Conservation (phyloP, 2,329 filamentous ascomycete species). For the Trichoderma pleuroti region DNA sequence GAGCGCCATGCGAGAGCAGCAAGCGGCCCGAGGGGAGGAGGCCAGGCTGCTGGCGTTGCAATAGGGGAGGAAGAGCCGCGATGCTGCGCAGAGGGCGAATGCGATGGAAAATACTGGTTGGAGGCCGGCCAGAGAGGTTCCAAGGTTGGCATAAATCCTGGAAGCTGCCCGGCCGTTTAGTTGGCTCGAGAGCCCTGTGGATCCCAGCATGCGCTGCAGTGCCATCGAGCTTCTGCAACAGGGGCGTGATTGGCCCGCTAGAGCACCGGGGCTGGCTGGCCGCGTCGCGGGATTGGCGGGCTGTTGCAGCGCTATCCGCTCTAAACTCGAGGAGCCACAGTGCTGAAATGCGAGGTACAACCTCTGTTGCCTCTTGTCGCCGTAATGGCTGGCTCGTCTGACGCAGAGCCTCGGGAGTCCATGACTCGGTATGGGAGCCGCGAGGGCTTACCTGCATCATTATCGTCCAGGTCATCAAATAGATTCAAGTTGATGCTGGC, state of each 20-base stretch:
- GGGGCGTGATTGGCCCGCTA: slow-evolving; percentile 9
- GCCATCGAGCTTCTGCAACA: slow-evolving; percentile 9
- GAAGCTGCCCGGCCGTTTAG: slow-evolving; percentile 15
- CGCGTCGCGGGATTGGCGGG: slow-evolving; percentile 10
- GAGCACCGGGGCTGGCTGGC: slow-evolving; percentile 4
- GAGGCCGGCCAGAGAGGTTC: not conserved
- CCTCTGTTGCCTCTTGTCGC: not conserved
- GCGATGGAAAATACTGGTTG: slow-evolving; percentile 4
- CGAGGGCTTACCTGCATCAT: not conserved
- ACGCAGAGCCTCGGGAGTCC: not conserved
- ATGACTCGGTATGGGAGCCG: not conserved
- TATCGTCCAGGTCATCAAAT: not conserved
- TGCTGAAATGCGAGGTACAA: not conserved
- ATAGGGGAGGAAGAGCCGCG: not conserved
- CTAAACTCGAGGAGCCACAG: not conserved
- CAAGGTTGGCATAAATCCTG: slow-evolving; percentile 6
- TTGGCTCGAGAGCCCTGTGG: not conserved
- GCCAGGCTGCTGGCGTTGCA: slow-evolving; percentile 3
- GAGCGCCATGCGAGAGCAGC: slow-evolving; percentile 27
- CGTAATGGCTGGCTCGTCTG: not conserved
- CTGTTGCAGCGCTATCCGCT: not conserved
- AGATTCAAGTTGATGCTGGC: not conserved
- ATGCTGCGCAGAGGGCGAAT: slow-evolving; percentile 2
- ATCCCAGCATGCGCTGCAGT: slow-evolving; percentile 5
- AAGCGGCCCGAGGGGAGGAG: slow-evolving; percentile 14